Conservation (phyloP, 169 alveolate species). For the Cryptosporidium canis region DNA sequence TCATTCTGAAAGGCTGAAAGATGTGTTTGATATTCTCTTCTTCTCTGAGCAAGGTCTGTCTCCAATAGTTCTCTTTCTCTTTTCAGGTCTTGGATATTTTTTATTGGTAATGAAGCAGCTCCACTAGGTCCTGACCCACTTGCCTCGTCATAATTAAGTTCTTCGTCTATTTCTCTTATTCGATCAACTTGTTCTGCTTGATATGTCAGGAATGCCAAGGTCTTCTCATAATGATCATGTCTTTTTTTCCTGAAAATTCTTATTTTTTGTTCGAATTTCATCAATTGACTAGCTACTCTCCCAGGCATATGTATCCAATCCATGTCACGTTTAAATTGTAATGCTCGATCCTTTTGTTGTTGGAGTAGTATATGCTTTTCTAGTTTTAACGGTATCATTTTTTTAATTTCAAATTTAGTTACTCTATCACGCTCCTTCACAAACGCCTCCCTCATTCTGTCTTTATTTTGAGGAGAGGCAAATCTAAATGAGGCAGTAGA, state of each 20-base stretch:
- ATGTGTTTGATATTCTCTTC: conserved; percentile 35
- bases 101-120: background rate
- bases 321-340: conserved; percentile 52
- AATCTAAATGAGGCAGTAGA: conserved; percentile 68
- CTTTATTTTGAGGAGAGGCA: conserved; percentile 72
- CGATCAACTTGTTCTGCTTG: conserved; percentile 64
- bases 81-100: background rate
- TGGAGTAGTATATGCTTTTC: conserved; percentile 63
- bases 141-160: conserved; percentile 20
- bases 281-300: conserved; percentile 53
- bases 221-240: conserved; percentile 55
- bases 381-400: conserved; percentile 38
- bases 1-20: conserved; percentile 37
- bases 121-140: background rate
- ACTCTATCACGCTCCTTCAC: conserved; percentile 46
- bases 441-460: conserved; percentile 69
- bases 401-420: conserved; percentile 47
- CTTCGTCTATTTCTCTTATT: conserved; percentile 55
- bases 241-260: conserved; percentile 41
- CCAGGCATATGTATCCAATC: conserved; percentile 69
- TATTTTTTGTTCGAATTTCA: conserved; percentile 61
- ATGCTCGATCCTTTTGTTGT: conserved; percentile 68
- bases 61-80: conserved; percentile 45
- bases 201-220: conserved; percentile 20
- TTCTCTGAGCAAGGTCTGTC: conserved; percentile 21